These are phyloP conservation scores for Wallemia ichthyophaga DNA, from an alignment of 1,284 basidiomycete genomes.

Conservation along the genomic window DNA sequence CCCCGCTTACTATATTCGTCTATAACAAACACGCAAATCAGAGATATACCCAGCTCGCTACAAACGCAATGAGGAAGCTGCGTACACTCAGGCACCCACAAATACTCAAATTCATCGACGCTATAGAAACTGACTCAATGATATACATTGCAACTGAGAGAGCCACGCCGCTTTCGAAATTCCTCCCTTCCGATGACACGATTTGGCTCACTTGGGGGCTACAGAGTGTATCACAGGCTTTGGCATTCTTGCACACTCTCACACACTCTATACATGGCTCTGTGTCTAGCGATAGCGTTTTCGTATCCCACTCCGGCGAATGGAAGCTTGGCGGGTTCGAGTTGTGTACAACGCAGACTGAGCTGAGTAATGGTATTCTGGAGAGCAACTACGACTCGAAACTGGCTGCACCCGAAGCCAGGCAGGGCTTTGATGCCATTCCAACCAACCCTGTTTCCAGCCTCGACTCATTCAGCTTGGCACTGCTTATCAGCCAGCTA, in stretches of 20 bases:
- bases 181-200: constrained; percentile 32
- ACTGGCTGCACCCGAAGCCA: constrained; percentile 55
- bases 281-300: constrained; percentile 45
- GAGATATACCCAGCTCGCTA: constrained; percentile 34
- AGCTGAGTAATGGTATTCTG: not conserved
- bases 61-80: constrained; percentile 69
- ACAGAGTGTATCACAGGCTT: constrained; percentile 35
- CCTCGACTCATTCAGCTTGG: constrained; percentile 48
- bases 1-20: constrained; percentile 56
- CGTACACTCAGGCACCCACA: constrained; percentile 80
- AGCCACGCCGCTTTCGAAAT: constrained; percentile 40
- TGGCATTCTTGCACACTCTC: not conserved
- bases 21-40: constrained; percentile 28
- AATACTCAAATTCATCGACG: constrained; percentile 80
- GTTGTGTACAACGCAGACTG: constrained; percentile 14
- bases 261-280: constrained; percentile 32
- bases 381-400: constrained; percentile 7
- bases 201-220: constrained; percentile 89
- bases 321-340: constrained; percentile 94
- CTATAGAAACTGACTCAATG: constrained; percentile 53
- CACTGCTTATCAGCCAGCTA: constrained; percentile 46
- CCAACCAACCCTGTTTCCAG: constrained; percentile 50
- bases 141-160: constrained; percentile 88
- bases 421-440: constrained; percentile 51
- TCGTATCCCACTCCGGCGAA: constrained; percentile 54